Evolutionary conservation across 2,329 filamentous ascomycete genomes (phyloP).

Genomic region (Aspergillus fijiensis): DNA sequence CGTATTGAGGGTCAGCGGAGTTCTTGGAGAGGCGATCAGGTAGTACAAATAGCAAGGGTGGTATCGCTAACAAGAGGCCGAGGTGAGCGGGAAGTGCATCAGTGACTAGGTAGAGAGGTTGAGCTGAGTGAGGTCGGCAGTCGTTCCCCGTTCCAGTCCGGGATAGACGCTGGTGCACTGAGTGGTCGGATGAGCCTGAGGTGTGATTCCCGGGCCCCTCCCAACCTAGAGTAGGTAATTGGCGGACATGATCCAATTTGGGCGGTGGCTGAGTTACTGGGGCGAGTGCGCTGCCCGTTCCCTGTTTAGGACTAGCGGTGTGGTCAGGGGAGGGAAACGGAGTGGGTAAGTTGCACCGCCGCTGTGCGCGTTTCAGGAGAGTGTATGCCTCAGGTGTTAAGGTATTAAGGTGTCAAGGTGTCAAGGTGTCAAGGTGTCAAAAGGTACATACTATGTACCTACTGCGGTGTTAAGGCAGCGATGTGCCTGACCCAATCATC

Average conservation of each 20-base stretch:
- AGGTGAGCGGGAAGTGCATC: too few relatives aligned
- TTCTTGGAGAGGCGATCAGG: constrained; percentile 1
- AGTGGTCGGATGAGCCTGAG: constrained; percentile 2
- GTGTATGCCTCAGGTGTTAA: constrained; percentile 2
- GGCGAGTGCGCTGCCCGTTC: constrained; percentile 2
- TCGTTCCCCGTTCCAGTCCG: background rate
- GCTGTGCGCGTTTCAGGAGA: background rate
- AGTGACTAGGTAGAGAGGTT: background rate
- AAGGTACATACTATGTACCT: background rate
- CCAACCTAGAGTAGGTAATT: background rate
- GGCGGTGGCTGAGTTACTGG: constrained; percentile 11
- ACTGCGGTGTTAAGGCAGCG: constrained; percentile 7
- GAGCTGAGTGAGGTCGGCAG: background rate
- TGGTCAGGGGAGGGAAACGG: background rate
- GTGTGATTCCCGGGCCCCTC: constrained; percentile 2
- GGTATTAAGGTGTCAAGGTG: background rate
- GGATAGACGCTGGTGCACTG: background rate
- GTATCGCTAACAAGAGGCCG: background rate
- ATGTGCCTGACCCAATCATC: constrained; percentile 19
- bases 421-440: background rate
- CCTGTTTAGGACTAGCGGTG: background rate
- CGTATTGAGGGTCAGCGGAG: too few relatives aligned
- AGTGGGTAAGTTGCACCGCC: constrained; percentile 9
- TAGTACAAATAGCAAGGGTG: background rate
- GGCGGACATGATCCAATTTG: constrained; percentile 4